Conservation (phyloP, 2,329 filamentous ascomycete species). For the Akanthomyces uredinophilus region DNA sequence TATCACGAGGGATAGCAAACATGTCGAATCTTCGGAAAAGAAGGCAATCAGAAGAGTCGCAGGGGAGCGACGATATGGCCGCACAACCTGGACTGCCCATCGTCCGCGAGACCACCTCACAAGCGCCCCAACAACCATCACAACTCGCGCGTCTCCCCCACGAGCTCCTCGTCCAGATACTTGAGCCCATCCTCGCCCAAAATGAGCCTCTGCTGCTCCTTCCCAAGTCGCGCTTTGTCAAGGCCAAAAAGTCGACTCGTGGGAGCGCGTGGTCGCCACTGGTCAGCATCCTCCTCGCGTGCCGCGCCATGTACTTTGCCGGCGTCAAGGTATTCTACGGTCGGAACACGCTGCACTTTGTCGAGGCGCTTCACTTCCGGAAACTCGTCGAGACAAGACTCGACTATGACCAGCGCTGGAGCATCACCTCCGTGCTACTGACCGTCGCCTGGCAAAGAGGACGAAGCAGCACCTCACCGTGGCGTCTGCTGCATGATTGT, state of each 20-base stretch:
- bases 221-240: not conserved
- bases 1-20: not conserved
- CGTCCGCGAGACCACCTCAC: not conserved
- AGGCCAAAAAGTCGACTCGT: not conserved
- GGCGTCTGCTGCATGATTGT: constrained; percentile 5
- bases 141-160: constrained; percentile 1
- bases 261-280: constrained; percentile 2
- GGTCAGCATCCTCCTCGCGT: constrained; percentile 9
- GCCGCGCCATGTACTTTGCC: constrained; percentile 12
- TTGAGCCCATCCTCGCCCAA: not conserved
- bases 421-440: not conserved
- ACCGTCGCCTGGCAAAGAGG: not conserved
- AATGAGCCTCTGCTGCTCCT: not conserved
- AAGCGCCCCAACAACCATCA: not conserved
- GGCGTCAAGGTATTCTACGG: constrained; percentile 6
- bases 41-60: not conserved
- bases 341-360: not conserved
- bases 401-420: constrained; percentile 6
- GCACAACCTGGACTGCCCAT: not conserved
- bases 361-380: constrained; percentile 7
- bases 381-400: not conserved
- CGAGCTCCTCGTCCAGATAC: not conserved
- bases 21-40: not conserved
- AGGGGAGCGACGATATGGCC: not conserved
- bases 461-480: not conserved